These are phyloP conservation scores for Arabidopsis lyrata DNA, from an alignment of 441 rosid genomes.

Conservation along the genomic window DNA sequence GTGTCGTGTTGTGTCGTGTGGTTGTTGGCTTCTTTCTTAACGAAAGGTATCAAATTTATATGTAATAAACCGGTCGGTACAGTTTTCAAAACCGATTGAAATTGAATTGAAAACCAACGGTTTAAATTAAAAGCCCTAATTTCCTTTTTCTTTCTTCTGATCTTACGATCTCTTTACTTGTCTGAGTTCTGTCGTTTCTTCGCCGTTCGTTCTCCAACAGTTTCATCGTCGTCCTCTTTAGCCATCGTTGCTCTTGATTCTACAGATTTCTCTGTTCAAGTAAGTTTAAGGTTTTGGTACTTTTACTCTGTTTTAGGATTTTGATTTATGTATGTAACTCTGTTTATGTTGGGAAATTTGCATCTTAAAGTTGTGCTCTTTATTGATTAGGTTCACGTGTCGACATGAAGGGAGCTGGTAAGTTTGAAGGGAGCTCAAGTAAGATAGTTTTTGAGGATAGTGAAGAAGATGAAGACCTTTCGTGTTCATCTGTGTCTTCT, in stretches of 20 bases:
- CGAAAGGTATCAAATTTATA: constrained; percentile 27
- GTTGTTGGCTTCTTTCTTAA: constrained; percentile 4
- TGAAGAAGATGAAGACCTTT: constrained; percentile 42
- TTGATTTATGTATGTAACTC: background rate
- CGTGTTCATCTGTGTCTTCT: constrained; percentile 45
- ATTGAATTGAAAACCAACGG: constrained; percentile 6
- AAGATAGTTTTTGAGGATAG: constrained; percentile 51
- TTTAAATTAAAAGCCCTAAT: constrained; percentile 9
- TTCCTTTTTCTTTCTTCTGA: background rate
- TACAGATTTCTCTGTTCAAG: constrained; percentile 22
- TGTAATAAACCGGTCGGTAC: constrained; percentile 29
- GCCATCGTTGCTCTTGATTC: constrained; percentile 6
- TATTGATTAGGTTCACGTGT: constrained; percentile 14
- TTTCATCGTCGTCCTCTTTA: constrained; percentile 20
- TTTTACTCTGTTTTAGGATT: background rate
- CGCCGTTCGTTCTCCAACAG: constrained; percentile 12
- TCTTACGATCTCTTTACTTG: background rate
- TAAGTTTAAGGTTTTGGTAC: background rate
- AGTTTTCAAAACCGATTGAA: background rate
- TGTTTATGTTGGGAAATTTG: background rate
- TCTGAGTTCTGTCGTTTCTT: background rate
- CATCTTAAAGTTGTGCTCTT: background rate
- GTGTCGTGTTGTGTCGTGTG: constrained; percentile 31
- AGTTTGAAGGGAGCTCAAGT: constrained; percentile 43
- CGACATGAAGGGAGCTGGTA: constrained; percentile 34